A percentile compares a stretch with the other conserved stretches of the same genome.
Evolutionary conservation across 371 early-diverging fungal genomes (phyloP).

Genomic region (Catenaria anguillulae): DNA sequence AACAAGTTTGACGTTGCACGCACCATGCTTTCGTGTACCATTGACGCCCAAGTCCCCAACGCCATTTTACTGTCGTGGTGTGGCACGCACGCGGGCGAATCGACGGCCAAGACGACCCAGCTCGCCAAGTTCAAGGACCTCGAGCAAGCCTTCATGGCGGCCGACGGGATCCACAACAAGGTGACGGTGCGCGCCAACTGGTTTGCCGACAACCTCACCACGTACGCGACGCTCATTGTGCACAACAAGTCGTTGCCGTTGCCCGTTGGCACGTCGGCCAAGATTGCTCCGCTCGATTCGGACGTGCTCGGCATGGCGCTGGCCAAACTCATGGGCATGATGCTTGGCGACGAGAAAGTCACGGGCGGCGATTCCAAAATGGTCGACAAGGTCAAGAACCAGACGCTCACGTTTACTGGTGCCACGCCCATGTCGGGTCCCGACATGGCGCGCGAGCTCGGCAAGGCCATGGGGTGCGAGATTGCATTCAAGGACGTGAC

Average conservation of each 20-base stretch:
- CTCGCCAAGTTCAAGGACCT: not conserved
- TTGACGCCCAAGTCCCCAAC: not conserved
- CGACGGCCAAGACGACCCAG: not conserved
- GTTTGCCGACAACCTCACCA: not conserved
- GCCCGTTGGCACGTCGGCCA: not conserved
- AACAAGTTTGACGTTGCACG: not conserved
- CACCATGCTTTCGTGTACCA: not conserved
- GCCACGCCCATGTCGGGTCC: no score
- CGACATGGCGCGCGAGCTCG: no score
- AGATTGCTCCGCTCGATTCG: not conserved
- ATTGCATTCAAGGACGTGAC: no score
- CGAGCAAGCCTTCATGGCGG: not conserved
- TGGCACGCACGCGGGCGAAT: not conserved
- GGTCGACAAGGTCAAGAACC: no score
- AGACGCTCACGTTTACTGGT: no score
- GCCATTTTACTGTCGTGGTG: not conserved
- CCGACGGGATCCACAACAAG: not conserved
- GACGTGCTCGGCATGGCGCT: not conserved
- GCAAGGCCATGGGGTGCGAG: not conserved
- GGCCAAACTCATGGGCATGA: not conserved
- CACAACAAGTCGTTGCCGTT: not conserved
- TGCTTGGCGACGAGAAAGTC: no score
- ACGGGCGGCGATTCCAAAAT: no score
- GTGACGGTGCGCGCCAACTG: not conserved
- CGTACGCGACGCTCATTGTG: not conserved